Evolutionary conservation across 2,329 filamentous ascomycete species (phyloP), one percentile per base, ranked within the genome.

Genomic region (Aspergillus persii): DNA sequence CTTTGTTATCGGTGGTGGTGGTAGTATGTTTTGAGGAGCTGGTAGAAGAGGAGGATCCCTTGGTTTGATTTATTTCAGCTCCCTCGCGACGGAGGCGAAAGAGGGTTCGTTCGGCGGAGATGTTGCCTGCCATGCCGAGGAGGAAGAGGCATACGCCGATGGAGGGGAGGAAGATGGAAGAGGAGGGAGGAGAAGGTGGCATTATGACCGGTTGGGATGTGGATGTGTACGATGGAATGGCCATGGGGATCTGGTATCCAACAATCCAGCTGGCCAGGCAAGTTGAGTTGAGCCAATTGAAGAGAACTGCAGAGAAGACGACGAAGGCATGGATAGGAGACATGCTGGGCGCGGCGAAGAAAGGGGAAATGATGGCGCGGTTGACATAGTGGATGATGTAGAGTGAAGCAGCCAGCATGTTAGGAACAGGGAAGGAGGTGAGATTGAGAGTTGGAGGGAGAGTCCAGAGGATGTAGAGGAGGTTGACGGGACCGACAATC

Each of bases 31-130:
- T 1, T 4, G 31, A 7, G 2, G 51, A 27, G 6, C 18, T 23
- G 18, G 18, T 23, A 23, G 18, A 1, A 23, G 9, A 15, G 23
- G 51, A 15, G 11, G 51, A 4, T 12, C 41, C 12, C 2, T 47
- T 41, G 15, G 41, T 23, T 7, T 39, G 46, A 54, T 70, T 65
- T 26, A 63, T 69, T 50, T 73, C 67, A 0, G 83, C 81, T 67
- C 91, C 90, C 8, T 84, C 81, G 7, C 92, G 83, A 7, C 95
- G 84, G 65, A 99, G 93, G 73, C 95, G 89, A 59, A 94, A 90
- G 57, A 99, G 83, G 67, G 92, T 89, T 70, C 95, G 91, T 74
- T 99, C 95, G 71, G 96, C 91, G 74, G 88, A 91, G 71, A 95
- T 91, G 75, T 97, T 98, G 36, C 84, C 87, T 15, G 87, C 78